These are phyloP conservation scores for Tricholoma saponaceum DNA, from an alignment of 768 basidiomycete species.

Conservation along the genomic window DNA sequence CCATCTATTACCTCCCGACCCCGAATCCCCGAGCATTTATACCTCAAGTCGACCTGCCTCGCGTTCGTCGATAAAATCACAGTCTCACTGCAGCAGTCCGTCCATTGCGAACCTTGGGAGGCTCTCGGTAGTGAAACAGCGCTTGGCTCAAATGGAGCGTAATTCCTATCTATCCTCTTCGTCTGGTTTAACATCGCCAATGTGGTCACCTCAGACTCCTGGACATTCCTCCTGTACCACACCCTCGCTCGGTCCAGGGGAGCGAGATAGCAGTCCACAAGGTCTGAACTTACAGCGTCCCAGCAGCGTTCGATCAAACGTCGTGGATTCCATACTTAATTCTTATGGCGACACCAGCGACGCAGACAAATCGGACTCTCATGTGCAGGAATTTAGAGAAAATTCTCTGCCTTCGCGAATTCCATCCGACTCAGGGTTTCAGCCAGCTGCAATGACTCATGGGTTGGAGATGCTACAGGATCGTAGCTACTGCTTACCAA, in stretches of 20 bases:
- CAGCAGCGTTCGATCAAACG: constrained; percentile 12
- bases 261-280: background rate
- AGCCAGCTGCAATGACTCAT: background rate
- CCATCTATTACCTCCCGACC: constrained; percentile 5
- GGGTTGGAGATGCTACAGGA: constrained; percentile 6
- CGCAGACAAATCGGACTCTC: background rate
- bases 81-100: constrained; percentile 36
- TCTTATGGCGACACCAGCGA: constrained; percentile 15
- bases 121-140: constrained; percentile 62
- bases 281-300: constrained; percentile 3
- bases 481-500: constrained; percentile 4
- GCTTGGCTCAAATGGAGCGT: constrained; percentile 56
- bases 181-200: constrained; percentile 5
- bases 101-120: constrained; percentile 60
- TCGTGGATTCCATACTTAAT: constrained; percentile 21
- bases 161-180: constrained; percentile 20
- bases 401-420: background rate
- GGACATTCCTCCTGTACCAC: background rate
- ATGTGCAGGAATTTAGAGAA: background rate
- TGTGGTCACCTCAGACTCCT: constrained; percentile 6
- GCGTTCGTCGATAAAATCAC: constrained; percentile 9
- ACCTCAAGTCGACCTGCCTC: constrained; percentile 19
- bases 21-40: constrained; percentile 23
- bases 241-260: background rate
- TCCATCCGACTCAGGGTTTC: background rate